Evolutionary conservation across 352 stramenopile species (phyloP), one percentile per base, ranked within the genome.

Genomic region (Phytophthora niederhauseri): DNA sequence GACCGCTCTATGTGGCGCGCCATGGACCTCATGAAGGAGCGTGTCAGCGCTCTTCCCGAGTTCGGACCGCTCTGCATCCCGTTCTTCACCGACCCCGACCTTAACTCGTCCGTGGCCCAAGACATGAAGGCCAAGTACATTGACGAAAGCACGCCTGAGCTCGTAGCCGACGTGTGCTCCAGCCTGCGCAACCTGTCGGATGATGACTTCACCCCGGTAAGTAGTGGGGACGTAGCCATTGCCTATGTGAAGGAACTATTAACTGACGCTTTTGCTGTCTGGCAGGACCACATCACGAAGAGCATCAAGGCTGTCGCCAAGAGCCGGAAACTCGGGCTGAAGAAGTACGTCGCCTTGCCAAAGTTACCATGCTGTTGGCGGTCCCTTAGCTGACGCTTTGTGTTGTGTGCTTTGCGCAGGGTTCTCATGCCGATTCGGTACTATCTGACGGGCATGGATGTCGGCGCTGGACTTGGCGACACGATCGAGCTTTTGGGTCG

Each of bases 341-440:
- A 96, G 64, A 91, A 89, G 89, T 96, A 56, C 12, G 87, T 78
- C 12, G 6, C 9, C 9, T 49, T 70, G 11, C 12, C 26, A 49
- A 62, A 56, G 14, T 26, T 28, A 48, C 6, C 11, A 51, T 57
- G 15, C 48, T 54, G 31, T 31, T 11, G 17, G 34, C 17, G 12
- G 4, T 17, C 19, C 30, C 7, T 63, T 38, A 51, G 28, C 58
- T 59, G 6, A 59, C 8, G 34, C 26, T 63, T 15, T 62, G 24
- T 11, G 60, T 48, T 12, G 76, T 8, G 51, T 56, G 19, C 34
- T 65, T 14, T 62, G 3, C 70, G 30, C 30, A 95, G 88, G 56
- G 83, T 95, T 48, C 72, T 95, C n/a, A 96, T 96, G 89, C 87
- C 89, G 9, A 84, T 95, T 53, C 89, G 89, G 4, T 96, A 96